Evolutionary conservation across 2,329 filamentous ascomycete species (phyloP).

Genomic region (Fusarium sterilihyphosum): DNA sequence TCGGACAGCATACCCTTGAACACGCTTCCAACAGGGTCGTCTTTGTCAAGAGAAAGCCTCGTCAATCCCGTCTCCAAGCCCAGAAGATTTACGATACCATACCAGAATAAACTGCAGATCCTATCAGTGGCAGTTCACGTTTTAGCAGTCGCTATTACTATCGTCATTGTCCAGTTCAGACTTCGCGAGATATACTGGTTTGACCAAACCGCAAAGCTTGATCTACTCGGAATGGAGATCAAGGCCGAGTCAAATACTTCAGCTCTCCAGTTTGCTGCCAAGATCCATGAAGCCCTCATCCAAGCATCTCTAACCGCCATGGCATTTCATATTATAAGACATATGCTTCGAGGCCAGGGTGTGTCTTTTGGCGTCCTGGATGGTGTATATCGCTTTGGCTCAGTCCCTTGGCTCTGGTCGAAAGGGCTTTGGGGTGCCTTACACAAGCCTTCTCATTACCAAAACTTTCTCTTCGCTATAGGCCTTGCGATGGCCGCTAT

Average conservation of each 20-base stretch:
- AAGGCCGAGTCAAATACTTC: not conserved
- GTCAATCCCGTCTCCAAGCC: not conserved
- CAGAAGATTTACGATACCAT: not conserved
- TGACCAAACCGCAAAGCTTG: not conserved
- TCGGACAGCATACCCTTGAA: not conserved
- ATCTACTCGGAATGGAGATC: not conserved
- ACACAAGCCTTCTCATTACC: fast-evolving
- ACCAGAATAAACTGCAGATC: not conserved
- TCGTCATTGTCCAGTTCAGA: not conserved
- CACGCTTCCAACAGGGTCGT: fast-evolving
- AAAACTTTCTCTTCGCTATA: not conserved
- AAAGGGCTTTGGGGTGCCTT: not conserved
- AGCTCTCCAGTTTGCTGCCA: not conserved
- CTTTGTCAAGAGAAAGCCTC: not conserved
- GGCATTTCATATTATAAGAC: not conserved
- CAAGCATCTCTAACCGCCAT: not conserved
- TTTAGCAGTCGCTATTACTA: not conserved
- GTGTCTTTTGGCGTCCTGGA: not conserved
- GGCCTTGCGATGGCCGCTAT: not conserved
- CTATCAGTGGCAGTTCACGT: fast-evolving
- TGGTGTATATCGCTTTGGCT: not conserved
- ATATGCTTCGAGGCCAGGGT: not conserved
- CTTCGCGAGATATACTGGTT: not conserved
- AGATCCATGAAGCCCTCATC: not conserved
- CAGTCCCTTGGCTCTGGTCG: not conserved